Evolutionary conservation across 2,329 filamentous ascomycete species (phyloP).

Genomic region (Neofusicoccum sp.): DNA sequence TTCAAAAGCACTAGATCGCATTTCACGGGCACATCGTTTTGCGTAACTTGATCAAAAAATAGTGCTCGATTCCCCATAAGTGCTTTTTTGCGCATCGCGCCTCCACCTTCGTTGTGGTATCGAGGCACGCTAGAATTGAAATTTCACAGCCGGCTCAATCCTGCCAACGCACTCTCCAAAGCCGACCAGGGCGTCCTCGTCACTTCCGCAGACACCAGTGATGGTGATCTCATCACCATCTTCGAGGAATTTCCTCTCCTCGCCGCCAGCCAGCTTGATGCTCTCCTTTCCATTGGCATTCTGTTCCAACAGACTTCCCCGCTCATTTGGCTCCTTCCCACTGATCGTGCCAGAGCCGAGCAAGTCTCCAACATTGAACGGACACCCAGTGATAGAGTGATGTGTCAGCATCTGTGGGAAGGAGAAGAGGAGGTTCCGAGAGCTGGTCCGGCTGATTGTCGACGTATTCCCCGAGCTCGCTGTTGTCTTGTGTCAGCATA

Average conservation of each 20-base stretch:
- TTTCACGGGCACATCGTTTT: too few relatives aligned
- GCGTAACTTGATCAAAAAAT: background rate
- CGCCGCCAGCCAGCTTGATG: slow-evolving; percentile 61
- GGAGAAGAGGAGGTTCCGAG: slow-evolving; percentile 72
- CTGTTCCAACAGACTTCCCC: slow-evolving; percentile 71
- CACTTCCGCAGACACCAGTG: slow-evolving; percentile 61
- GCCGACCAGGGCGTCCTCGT: slow-evolving; percentile 63
- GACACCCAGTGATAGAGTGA: slow-evolving; percentile 73
- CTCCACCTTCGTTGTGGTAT: too few relatives aligned
- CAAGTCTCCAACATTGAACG: slow-evolving; percentile 70
- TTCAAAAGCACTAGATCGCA: too few relatives aligned
- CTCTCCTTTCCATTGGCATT: slow-evolving; percentile 66
- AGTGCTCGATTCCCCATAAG: background rate
- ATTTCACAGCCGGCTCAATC: slow-evolving; percentile 45
- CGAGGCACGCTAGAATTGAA: background rate
- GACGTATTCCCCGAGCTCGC: slow-evolving; percentile 52
- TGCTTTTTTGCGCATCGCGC: background rate
- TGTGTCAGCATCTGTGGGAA: slow-evolving; percentile 82
- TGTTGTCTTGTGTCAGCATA: slow-evolving; percentile 25
- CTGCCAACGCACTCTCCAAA: slow-evolving; percentile 71
- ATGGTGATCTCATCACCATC: slow-evolving; percentile 71
- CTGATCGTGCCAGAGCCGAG: slow-evolving; percentile 78
- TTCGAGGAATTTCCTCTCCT: slow-evolving; percentile 68
- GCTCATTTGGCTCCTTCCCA: slow-evolving; percentile 56
- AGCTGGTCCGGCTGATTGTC: slow-evolving; percentile 59